Percentiles rank a stretch among this genome's conserved stretches.
Conservation (phyloP, 2,329 filamentous ascomycete genomes). For the Aspergillus ibericus region DNA sequence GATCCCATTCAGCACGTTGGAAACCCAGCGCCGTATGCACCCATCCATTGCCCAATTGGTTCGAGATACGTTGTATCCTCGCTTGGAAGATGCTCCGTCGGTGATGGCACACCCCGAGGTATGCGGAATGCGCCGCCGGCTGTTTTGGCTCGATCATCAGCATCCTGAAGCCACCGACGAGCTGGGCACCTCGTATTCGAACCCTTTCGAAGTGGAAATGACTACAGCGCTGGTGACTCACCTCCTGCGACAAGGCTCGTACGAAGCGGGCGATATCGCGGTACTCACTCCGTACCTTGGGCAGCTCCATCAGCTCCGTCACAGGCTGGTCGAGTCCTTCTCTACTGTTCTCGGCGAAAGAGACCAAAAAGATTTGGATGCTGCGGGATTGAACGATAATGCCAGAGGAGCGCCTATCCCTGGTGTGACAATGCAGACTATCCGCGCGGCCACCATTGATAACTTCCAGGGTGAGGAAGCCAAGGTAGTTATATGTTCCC, state of each 20-base stretch:
- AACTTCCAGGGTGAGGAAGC: conserved; percentile 79
- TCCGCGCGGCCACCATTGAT: conserved; percentile 66
- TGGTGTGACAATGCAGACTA: conserved; percentile 44
- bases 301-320: conserved; percentile 51
- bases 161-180: conserved; percentile 39
- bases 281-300: conserved; percentile 65
- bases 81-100: conserved; percentile 52
- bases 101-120: conserved; percentile 45
- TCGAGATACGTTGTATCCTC: conserved; percentile 57
- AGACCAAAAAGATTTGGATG: conserved; percentile 57
- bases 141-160: conserved; percentile 56
- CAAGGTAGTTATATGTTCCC: conserved; percentile 67
- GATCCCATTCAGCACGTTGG: conserved; percentile 47
- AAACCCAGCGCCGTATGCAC: conserved; percentile 65
- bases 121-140: conserved; percentile 47
- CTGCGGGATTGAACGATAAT: conserved; percentile 35
- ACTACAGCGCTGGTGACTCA: conserved; percentile 63
- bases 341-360: conserved; percentile 65
- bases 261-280: conserved; percentile 63
- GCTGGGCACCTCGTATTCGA: conserved; percentile 47
- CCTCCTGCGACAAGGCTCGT: conserved; percentile 63
- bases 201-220: conserved; percentile 63
- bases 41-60: conserved; percentile 63
- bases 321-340: conserved; percentile 46
- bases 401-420: no score